Conservation (phyloP, 2,329 filamentous ascomycete species). For the Fusarium torulosum region DNA sequence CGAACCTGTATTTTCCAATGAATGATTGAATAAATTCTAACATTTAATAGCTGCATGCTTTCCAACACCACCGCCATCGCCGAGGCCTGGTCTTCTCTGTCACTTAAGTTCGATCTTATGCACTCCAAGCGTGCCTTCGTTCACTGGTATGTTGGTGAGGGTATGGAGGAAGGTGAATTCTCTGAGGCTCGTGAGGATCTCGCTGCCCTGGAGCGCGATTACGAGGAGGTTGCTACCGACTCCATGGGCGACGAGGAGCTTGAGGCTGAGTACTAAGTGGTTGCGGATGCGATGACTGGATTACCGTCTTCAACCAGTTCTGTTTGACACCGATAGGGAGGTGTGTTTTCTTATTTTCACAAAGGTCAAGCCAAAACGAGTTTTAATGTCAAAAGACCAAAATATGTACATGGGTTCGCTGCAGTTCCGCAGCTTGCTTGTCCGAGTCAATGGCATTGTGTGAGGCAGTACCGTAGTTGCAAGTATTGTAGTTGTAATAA, state of each 20-base stretch:
- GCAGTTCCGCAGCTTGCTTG: slow-evolving; percentile 22
- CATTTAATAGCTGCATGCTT: slow-evolving; percentile 83
- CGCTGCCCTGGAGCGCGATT: slow-evolving; percentile 96
- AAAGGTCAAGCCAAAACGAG: slow-evolving; percentile 53
- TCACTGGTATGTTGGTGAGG: slow-evolving; percentile 99
- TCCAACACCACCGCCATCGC: slow-evolving; percentile 99
- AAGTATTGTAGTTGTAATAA: slow-evolving; percentile 40
- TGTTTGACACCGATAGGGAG: slow-evolving; percentile 50
- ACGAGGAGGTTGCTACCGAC: slow-evolving; percentile 98
- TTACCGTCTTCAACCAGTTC: slow-evolving; percentile 44
- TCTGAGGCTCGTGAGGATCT: slow-evolving; percentile 98
- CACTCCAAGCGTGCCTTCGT: slow-evolving; percentile 99
- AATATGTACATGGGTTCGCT: slow-evolving; percentile 50
- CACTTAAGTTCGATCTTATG: slow-evolving; percentile 99
- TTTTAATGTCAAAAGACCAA: slow-evolving; percentile 55
- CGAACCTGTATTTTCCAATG: neutral
- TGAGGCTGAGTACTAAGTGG: slow-evolving; percentile 88
- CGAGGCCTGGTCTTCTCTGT: slow-evolving; percentile 96
- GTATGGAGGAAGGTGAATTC: slow-evolving; percentile 99
- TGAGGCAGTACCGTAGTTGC: slow-evolving; percentile 34
- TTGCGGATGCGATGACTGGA: slow-evolving; percentile 42
- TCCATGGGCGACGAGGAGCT: slow-evolving; percentile 88
- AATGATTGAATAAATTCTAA: neutral
- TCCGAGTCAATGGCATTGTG: slow-evolving; percentile 27
- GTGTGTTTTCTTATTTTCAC: slow-evolving; percentile 56